phyloP scores from a whole-genome alignment of 108 stramenopile species.

The Pseudonitzschia multiseries region DNA sequence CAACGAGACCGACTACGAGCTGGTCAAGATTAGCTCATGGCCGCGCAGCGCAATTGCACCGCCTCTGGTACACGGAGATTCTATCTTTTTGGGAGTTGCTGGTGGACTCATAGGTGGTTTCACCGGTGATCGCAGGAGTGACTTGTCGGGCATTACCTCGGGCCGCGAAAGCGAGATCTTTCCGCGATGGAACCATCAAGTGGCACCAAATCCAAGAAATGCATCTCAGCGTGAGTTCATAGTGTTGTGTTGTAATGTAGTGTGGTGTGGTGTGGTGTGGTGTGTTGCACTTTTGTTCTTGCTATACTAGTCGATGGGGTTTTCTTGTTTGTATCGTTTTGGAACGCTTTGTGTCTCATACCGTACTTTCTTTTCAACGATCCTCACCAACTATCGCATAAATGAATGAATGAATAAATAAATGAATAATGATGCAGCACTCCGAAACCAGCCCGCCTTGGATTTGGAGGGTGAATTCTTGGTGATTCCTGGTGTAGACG shows the following conservation, averaged over 20 bases:
- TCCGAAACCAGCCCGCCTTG: slow-evolving; percentile 22
- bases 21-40: slow-evolving; percentile 28
- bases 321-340: not conserved
- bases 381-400: not conserved
- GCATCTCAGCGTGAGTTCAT: slow-evolving; percentile 39
- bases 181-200: slow-evolving; percentile 20
- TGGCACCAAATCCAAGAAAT: slow-evolving; percentile 24
- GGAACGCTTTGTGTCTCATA: not conserved
- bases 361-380: not conserved
- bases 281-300: not conserved
- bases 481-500: slow-evolving; percentile 16
- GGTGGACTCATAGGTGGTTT: slow-evolving; percentile 31
- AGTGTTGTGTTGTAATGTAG: not conserved
- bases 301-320: too few species aligned
- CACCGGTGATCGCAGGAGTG: slow-evolving; percentile 14
- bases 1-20: slow-evolving; percentile 3
- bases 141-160: slow-evolving; percentile 15
- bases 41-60: slow-evolving; percentile 18
- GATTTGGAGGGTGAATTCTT: slow-evolving; percentile 13
- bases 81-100: slow-evolving; percentile 34
- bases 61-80: slow-evolving; percentile 25
- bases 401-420: too few species aligned
- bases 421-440: slow-evolving; percentile 25
- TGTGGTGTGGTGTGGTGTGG: not conserved
- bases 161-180: slow-evolving; percentile 20